A percentile compares a stretch with the other conserved stretches of the same genome.
Conservation (phyloP, 805 yeast genomes). For the Sungouiella thailandica region DNA sequence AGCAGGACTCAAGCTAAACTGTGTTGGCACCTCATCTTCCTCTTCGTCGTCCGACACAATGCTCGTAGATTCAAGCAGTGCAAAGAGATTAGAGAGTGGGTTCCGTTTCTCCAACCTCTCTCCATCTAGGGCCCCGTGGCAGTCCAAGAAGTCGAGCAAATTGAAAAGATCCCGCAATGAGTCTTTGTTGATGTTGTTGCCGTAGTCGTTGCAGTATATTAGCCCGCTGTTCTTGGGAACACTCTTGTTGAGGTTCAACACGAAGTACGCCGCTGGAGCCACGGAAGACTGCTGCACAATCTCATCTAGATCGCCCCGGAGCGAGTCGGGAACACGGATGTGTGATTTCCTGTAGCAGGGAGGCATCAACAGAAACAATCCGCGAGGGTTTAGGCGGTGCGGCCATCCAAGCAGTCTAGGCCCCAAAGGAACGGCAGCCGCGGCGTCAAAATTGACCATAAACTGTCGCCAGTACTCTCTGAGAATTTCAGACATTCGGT, state of each 20-base stretch:
- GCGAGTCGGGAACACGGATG: constrained; percentile 12
- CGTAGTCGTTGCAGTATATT: constrained; percentile 13
- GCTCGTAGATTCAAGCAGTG: neutral
- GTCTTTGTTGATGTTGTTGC: constrained; percentile 5
- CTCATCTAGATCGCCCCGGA: constrained; percentile 17
- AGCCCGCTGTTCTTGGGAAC: constrained; percentile 31
- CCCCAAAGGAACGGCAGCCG: constrained; percentile 15
- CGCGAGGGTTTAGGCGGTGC: constrained; percentile 29
- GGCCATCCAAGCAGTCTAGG: constrained; percentile 28
- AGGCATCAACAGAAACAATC: constrained; percentile 31
- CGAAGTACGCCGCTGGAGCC: constrained; percentile 22
- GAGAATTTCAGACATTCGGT: constrained; percentile 14
- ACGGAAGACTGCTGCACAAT: constrained; percentile 1
- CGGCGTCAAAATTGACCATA: constrained; percentile 20
- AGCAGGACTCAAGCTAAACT: neutral
- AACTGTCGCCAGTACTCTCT: constrained; percentile 28
- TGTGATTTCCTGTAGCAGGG: constrained; percentile 26
- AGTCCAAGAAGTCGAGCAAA: constrained; percentile 28
- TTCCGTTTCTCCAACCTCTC: constrained; percentile 8
- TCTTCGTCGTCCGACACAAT: neutral
- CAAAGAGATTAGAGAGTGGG: neutral
- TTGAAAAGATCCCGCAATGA: constrained; percentile 23
- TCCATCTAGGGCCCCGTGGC: constrained; percentile 21
- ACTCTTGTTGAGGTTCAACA: constrained; percentile 22
- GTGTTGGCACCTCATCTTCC: neutral